Percentiles rank a stretch among this genome's conserved stretches.
Evolutionary conservation across 2,329 filamentous ascomycete genomes (phyloP).

Genomic region (Fusarium sp.): DNA sequence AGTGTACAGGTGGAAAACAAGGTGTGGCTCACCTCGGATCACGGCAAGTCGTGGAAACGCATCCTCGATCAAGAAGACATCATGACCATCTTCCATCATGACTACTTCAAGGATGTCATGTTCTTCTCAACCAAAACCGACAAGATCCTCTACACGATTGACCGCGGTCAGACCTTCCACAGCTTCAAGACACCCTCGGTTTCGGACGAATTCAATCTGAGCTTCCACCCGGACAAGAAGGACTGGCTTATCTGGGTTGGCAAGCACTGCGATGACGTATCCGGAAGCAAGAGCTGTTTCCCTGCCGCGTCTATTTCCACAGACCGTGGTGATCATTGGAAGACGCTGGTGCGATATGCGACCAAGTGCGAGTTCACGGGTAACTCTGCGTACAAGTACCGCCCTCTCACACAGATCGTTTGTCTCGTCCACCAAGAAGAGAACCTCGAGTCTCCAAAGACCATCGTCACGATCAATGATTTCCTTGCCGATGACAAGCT

Average conservation of each 20-base stretch:
- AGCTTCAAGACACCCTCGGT: slow-evolving; percentile 77
- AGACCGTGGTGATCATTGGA: slow-evolving; percentile 86
- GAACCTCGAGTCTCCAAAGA: slow-evolving; percentile 69
- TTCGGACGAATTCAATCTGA: slow-evolving; percentile 61
- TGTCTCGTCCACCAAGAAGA: slow-evolving; percentile 70
- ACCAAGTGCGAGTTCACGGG: slow-evolving; percentile 89
- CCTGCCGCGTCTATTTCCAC: slow-evolving; percentile 80
- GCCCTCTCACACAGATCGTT: slow-evolving; percentile 67
- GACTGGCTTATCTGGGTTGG: slow-evolving; percentile 96
- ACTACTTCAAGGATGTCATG: slow-evolving; percentile 84
- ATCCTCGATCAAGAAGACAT: slow-evolving; percentile 79
- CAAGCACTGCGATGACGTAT: slow-evolving; percentile 71
- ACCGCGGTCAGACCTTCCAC: slow-evolving; percentile 81
- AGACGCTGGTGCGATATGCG: slow-evolving; percentile 78
- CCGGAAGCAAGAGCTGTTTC: slow-evolving; percentile 70
- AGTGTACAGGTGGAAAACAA: slow-evolving; percentile 59
- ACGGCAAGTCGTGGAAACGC: slow-evolving; percentile 86
- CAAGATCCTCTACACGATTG: slow-evolving; percentile 81
- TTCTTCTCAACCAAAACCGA: slow-evolving; percentile 82
- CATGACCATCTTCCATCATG: slow-evolving; percentile 78
- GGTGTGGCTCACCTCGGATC: slow-evolving; percentile 82
- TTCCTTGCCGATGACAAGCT: slow-evolving; percentile 75
- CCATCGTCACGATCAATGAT: slow-evolving; percentile 82
- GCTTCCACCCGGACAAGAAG: slow-evolving; percentile 86
- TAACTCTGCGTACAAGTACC: slow-evolving; percentile 67